Base-by-base conservation (phyloP, 768 basidiomycete genomes). In the Trichaptum fuscoviolaceum region DNA sequence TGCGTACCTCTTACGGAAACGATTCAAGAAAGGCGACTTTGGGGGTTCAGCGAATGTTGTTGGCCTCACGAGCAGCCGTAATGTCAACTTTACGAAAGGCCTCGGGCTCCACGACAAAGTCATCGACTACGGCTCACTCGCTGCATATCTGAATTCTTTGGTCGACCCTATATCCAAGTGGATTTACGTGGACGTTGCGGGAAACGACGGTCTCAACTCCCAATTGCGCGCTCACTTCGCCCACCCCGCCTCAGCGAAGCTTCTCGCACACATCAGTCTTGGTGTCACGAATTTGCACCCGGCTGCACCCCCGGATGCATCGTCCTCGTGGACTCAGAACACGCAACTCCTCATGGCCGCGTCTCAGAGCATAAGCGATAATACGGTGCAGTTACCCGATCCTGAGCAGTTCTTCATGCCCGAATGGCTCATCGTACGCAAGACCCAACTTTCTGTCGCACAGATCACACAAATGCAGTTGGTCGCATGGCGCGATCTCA, bases 131-230 rank as follows among this genome's bases (percentile, higher is more conserved):
- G 81, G 80, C n/a, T 73, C 72, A 1, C 81, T 87, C 65, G 70
- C 76, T 5, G 73, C 75, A 0, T 70, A 73, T 10, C 36, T 71
- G 34, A 58, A 66, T 0, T 68, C 76, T 15, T 73, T 81, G 58
- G 75, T 77, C 57, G 71, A 71, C 7, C 70, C 70, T 18, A 66
- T 67, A 7, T 69, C 77, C 64, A 77, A 76, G 36, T 87, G 85
- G 84, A 73, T 88, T 12, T 90, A 89, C 66, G 74, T 87, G 25
- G 89, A 90, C 71, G 80, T 90, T 15, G 84, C 89, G 2, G 87
- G 87, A 0, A 89, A 83, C 71, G 75, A 81, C 36, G 67, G 64
- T 24, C 73, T 89, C 58, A 90, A 88, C 70, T 66, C 70, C 58
- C 74, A 75, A 10, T 73, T 90, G 20, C 74, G 76, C 62, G 66